Conservation (phyloP, 208 protist genomes). For the Vickermania ingenoplastis region DNA sequence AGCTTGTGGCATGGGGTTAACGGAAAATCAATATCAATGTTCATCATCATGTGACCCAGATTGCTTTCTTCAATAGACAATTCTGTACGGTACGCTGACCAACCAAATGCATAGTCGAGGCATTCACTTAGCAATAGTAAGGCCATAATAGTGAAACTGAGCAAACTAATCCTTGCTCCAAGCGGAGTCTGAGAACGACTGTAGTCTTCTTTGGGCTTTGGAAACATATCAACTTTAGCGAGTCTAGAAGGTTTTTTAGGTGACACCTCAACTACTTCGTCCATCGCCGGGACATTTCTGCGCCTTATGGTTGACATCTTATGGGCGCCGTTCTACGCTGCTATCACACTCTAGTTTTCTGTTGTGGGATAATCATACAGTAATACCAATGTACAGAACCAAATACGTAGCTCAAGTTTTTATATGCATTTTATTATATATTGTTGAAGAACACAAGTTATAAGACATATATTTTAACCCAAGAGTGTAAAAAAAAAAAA, state of each 20-base stretch:
- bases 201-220: slow-evolving; percentile 37
- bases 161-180: slow-evolving; percentile 20
- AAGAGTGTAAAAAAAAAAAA: too few species aligned
- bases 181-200: slow-evolving; percentile 14
- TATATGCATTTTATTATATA: too few species aligned
- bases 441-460: too few species aligned
- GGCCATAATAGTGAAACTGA: slow-evolving; percentile 16
- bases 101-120: slow-evolving; percentile 13
- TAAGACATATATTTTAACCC: too few species aligned
- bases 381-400: too few species aligned
- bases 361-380: too few species aligned
- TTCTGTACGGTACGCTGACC: slow-evolving; percentile 29
- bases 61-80: slow-evolving; percentile 28
- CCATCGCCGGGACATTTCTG: slow-evolving; percentile 6
- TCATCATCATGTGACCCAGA: slow-evolving; percentile 20
- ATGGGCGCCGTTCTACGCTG: background rate
- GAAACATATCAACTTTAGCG: slow-evolving; percentile 23
- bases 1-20: slow-evolving; percentile 37
- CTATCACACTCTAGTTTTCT: background rate
- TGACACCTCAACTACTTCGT: background rate
- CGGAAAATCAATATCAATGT: slow-evolving; percentile 57
- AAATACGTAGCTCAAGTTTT: too few species aligned
- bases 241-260: slow-evolving; percentile 9
- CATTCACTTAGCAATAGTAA: slow-evolving; percentile 23
- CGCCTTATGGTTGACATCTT: slow-evolving; percentile 16